Percentiles rank a stretch among this genome's conserved stretches.
These are phyloP conservation scores for Leccinum subrobustum DNA, from an alignment of 1,284 basidiomycete genomes.

Conservation along the genomic window DNA sequence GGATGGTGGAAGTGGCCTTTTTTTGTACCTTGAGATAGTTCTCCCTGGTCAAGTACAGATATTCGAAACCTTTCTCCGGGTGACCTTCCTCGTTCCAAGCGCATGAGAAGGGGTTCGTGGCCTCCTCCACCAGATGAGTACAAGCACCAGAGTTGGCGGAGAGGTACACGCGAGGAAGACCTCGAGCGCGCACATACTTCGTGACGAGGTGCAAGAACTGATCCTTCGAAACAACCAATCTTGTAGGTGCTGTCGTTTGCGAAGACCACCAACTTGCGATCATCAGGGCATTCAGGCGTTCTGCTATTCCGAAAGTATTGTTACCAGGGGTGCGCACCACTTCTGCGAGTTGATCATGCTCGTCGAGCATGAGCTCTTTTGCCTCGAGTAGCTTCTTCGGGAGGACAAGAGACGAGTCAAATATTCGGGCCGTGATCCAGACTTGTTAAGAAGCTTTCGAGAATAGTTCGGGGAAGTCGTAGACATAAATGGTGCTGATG, in stretches of 20 bases:
- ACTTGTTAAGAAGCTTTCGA: constrained; percentile 65
- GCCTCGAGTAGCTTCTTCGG: constrained; percentile 83
- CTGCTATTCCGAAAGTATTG: constrained; percentile 91
- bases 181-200: constrained; percentile 86
- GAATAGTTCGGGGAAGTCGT: constrained; percentile 99
- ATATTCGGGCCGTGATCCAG: constrained; percentile 76
- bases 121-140: constrained; percentile 94
- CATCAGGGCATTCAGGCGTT: constrained; percentile 92
- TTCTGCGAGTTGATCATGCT: constrained; percentile 87
- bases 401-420: constrained; percentile 64
- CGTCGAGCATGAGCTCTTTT: constrained; percentile 91
- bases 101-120: constrained; percentile 85
- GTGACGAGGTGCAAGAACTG: constrained; percentile 96
- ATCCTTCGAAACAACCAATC: constrained; percentile 99
- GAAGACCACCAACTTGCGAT: constrained; percentile 86
- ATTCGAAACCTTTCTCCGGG: constrained; percentile 95
- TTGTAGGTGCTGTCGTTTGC: constrained; percentile 99
- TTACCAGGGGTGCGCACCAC: constrained; percentile 91
- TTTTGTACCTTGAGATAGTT: constrained; percentile 82
- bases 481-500: constrained; percentile 97
- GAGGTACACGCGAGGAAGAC: constrained; percentile 93
- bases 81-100: constrained; percentile 76
- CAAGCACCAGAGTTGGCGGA: constrained; percentile 99
- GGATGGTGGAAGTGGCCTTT: constrained; percentile 77
- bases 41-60: constrained; percentile 91